A percentile compares a stretch with the other conserved stretches of the same genome.
Conservation (phyloP, 257 asterid genomes). For the Jacaranda mimosifolia region DNA sequence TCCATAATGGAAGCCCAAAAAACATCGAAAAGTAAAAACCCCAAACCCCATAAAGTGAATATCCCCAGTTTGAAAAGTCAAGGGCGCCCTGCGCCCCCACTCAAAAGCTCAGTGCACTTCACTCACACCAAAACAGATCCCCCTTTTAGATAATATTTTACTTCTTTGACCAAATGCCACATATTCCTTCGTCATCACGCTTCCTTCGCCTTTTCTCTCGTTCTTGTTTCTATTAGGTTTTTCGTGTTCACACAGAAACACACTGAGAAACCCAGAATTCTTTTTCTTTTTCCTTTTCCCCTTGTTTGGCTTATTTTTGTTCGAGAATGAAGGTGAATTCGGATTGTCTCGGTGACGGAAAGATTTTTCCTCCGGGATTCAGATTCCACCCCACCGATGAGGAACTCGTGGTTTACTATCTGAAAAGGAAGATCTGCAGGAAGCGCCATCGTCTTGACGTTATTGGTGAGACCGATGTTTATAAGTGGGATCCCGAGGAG, state of each 20-base stretch:
- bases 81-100: not conserved
- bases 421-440: slow-evolving; percentile 79
- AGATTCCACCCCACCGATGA: slow-evolving; percentile 95
- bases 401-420: slow-evolving; percentile 76
- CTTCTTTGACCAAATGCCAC: not conserved
- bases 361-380: slow-evolving; percentile 81
- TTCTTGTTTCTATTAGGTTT: not conserved
- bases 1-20: too few species aligned
- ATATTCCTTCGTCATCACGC: not conserved
- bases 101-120: not conserved
- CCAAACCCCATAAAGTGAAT: too few species aligned
- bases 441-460: slow-evolving; percentile 59
- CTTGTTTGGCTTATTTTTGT: too few species aligned
- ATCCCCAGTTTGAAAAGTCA: not conserved
- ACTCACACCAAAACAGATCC: not conserved
- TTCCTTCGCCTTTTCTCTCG: not conserved
- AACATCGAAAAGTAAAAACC: too few species aligned
- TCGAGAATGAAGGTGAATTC: slow-evolving; percentile 35
- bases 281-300: not conserved
- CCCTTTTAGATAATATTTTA: not conserved
- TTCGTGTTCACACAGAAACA: slow-evolving; percentile 1
- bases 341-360: slow-evolving; percentile 47
- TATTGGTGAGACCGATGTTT: slow-evolving; percentile 75
- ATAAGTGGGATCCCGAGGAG: slow-evolving; percentile 90
- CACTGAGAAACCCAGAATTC: not conserved